Base-by-base conservation (phyloP, 345 rosid species). In the Populus euphratica region DNA sequence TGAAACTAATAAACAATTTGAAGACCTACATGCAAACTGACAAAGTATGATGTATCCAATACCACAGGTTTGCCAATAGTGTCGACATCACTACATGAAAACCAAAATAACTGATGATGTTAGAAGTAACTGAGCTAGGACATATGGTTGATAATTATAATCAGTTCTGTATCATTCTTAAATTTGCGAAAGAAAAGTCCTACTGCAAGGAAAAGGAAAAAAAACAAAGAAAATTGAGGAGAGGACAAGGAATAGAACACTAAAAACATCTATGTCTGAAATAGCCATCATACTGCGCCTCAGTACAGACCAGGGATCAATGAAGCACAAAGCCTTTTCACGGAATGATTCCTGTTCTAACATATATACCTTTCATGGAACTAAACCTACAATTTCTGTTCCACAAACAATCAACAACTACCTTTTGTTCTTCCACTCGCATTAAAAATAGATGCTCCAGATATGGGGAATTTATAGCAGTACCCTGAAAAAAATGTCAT, bases 1-100 rank as follows among this genome's bases (percentile, higher is more conserved):
- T 47, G 54, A 70, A 76, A 75, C 73, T 29, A 68, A 81, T 66
- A 59, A 27, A 73, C 41, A 76, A 61, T 75, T 43, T 70, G 77
- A 78, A 80, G 72, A 73, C 91, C 87, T 89, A 93, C 98, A 71
- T 78, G 85, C 47, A 70, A 70, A 80, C 65, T 66, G 65, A 47
- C 75, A 72, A 50, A 78, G 66, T 85, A 85, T 52, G 76, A 61
- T 77, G 84, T 52, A 49, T 69, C 70, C 75, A 81, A 13, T 81
- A 69, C 84, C 69, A 73, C 68, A 59, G 81, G 78, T 44, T 81
- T 77, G 43, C 70, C 90, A 72, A 85, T 52, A 47, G 65, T 49
- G 84, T 86, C 88, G 75, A 70, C 78, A 86, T 85, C 90, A 82
- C 99, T 94, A 86, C 87, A 78, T 72, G 61, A 25, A 74, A 38